A percentile compares a stretch with the other conserved stretches of the same genome.
Evolutionary conservation across 2,329 filamentous ascomycete genomes (phyloP).

Genomic region (Verticillium nubilum): DNA sequence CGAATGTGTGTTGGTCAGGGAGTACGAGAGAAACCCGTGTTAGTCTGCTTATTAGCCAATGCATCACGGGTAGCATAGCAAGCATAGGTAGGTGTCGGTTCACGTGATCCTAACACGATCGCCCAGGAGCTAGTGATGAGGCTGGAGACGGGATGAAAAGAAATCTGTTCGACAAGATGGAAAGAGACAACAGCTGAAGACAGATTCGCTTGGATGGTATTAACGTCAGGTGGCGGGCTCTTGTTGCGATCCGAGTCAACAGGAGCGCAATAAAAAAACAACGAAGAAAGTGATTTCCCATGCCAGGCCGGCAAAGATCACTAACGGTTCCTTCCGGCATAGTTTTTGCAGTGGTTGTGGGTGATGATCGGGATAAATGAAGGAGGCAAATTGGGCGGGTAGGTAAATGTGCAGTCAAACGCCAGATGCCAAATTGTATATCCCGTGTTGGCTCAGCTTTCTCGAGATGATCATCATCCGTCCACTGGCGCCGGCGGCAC

Average conservation of each 20-base stretch:
- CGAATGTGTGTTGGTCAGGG: no score
- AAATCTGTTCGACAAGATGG: not conserved
- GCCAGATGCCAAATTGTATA: not conserved
- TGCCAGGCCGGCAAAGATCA: not conserved
- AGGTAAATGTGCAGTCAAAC: not conserved
- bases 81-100: no score
- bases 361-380: not conserved
- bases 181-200: not conserved
- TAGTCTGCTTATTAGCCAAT: no score
- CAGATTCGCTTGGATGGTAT: not conserved
- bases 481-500: not conserved
- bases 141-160: not conserved
- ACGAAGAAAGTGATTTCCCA: not conserved
- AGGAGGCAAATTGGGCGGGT: not conserved
- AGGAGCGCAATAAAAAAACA: no score
- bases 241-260: not conserved
- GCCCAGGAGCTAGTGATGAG: not conserved
- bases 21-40: no score
- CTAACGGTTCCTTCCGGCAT: not conserved
- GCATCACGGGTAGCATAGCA: no score
- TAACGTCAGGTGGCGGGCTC: not conserved
- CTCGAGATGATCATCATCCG: not conserved
- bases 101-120: no score
- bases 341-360: not conserved
- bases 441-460: not conserved